A percentile compares a stretch with the other conserved stretches of the same genome.
phyloP scores from a whole-genome alignment of 2,329 filamentous ascomycete genomes.

The Ophiostoma perfectum region DNA sequence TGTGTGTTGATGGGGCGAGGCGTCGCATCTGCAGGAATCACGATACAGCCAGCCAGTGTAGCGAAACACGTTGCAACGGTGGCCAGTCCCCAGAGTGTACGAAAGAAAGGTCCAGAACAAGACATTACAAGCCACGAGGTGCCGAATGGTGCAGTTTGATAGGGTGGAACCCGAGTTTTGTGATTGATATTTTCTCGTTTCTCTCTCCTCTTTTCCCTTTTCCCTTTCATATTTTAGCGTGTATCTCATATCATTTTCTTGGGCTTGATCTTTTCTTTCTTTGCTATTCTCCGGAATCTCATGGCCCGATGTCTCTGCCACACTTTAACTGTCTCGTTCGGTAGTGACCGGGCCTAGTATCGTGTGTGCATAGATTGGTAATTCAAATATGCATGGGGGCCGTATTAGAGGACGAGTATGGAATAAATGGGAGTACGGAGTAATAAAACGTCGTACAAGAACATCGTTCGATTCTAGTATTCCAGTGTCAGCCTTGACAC shows the following conservation, averaged over 20 bases:
- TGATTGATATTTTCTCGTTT: too few relatives aligned
- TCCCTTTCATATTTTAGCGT: too few relatives aligned
- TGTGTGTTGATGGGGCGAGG: neutral
- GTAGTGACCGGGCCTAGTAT: neutral
- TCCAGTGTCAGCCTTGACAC: neutral
- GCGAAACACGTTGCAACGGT: constrained; percentile 5
- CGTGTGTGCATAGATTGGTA: neutral
- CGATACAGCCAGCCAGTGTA: neutral
- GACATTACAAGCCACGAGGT: neutral
- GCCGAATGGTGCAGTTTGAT: neutral
- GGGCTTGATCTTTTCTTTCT: neutral
- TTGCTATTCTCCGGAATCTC: neutral
- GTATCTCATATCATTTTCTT: too few relatives aligned
- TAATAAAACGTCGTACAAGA: neutral
- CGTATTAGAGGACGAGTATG: neutral
- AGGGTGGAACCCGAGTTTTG: neutral
- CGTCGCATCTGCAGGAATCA: neutral
- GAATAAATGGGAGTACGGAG: neutral
- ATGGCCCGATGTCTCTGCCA: constrained; percentile 1
- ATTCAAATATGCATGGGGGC: neutral
- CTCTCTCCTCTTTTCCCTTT: too few relatives aligned
- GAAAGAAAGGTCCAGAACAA: neutral
- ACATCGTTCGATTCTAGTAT: neutral
- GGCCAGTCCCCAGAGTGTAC: neutral
- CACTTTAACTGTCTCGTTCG: neutral